Percentiles rank a stretch among this genome's conserved stretches.
Conservation (phyloP, 495 filamentous ascomycete genomes). For the Aspergillus ostianus region DNA sequence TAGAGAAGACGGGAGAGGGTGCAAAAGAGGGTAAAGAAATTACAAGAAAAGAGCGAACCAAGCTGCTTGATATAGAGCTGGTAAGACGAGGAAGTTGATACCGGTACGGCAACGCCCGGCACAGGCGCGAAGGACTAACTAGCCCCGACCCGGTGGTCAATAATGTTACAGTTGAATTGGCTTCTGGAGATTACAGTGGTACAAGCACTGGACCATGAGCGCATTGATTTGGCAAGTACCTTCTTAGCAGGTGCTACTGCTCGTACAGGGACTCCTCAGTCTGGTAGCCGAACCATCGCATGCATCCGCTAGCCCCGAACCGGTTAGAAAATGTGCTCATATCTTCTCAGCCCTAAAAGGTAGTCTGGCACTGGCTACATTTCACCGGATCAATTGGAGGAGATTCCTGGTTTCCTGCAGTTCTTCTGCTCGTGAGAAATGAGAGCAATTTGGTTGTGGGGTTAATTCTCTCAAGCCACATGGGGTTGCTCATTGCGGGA, state of each 20-base stretch:
- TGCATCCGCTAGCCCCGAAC: slow-evolving; percentile 16
- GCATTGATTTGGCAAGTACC: too few species aligned
- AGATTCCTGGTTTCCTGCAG: too few species aligned
- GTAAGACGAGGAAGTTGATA: neutral
- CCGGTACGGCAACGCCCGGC: too few species aligned
- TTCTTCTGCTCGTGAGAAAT: too few species aligned
- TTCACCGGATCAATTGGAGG: neutral
- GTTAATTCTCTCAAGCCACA: neutral
- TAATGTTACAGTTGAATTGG: neutral
- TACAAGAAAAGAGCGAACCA: neutral
- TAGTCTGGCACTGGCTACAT: neutral
- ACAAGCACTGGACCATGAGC: too few species aligned
- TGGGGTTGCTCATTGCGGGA: neutral
- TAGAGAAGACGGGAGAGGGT: neutral
- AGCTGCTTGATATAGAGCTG: neutral
- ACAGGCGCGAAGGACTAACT: neutral
- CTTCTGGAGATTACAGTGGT: neutral
- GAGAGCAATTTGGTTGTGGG: too few species aligned
- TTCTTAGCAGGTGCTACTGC: too few species aligned
- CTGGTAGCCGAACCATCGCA: neutral
- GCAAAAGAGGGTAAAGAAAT: too few species aligned
- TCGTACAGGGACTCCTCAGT: too few species aligned
- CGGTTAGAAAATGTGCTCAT: slow-evolving; percentile 34
- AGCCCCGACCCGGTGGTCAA: neutral
- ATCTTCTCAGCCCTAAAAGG: slow-evolving; percentile 21